A percentile compares a stretch with the other conserved stretches of the same genome.
These are phyloP conservation scores for Trichoderma polysporum DNA, from an alignment of 2,329 filamentous ascomycete genomes.

Conservation along the genomic window DNA sequence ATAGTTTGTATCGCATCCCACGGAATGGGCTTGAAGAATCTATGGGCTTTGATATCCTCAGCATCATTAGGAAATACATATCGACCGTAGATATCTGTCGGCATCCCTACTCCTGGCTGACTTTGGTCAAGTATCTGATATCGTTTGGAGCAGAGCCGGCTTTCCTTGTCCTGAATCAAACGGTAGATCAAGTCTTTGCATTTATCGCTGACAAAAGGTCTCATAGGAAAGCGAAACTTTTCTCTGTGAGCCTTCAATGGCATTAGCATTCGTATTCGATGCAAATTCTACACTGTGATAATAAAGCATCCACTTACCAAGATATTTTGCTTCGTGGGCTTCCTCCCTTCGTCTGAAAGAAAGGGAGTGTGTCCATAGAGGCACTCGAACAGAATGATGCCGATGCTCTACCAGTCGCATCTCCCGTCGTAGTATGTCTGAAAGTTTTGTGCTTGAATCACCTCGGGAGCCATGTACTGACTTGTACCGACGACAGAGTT, in stretches of 20 bases:
- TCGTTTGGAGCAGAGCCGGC: slow-evolving; percentile 71
- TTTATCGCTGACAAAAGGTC: slow-evolving; percentile 62
- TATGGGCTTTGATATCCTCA: slow-evolving; percentile 83
- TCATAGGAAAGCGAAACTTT: slow-evolving; percentile 69
- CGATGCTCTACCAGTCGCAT: slow-evolving; percentile 97
- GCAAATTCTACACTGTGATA: neutral
- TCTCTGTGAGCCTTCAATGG: slow-evolving; percentile 64
- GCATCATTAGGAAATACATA: slow-evolving; percentile 83
- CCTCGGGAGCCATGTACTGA: slow-evolving; percentile 97
- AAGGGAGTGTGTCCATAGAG: slow-evolving; percentile 92
- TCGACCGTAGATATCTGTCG: slow-evolving; percentile 38
- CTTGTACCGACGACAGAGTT: slow-evolving; percentile 90
- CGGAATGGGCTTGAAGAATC: slow-evolving; percentile 76
- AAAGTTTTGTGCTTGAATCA: slow-evolving; percentile 61
- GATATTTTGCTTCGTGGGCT: slow-evolving; percentile 84
- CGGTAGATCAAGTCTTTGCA: slow-evolving; percentile 75
- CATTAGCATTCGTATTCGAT: slow-evolving; percentile 17
- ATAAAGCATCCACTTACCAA: slow-evolving; percentile 51
- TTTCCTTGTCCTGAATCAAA: slow-evolving; percentile 71
- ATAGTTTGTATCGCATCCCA: slow-evolving; percentile 75
- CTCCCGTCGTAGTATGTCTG: slow-evolving; percentile 77
- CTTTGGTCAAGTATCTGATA: slow-evolving; percentile 67
- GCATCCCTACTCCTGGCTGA: slow-evolving; percentile 25
- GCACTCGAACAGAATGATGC: slow-evolving; percentile 92
- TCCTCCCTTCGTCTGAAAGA: slow-evolving; percentile 71